A percentile compares a stretch with the other conserved stretches of the same genome.
These are phyloP conservation scores for Cutaneotrichosporon spelunceum DNA, from an alignment of 1,284 basidiomycete species.

Conservation along the genomic window DNA sequence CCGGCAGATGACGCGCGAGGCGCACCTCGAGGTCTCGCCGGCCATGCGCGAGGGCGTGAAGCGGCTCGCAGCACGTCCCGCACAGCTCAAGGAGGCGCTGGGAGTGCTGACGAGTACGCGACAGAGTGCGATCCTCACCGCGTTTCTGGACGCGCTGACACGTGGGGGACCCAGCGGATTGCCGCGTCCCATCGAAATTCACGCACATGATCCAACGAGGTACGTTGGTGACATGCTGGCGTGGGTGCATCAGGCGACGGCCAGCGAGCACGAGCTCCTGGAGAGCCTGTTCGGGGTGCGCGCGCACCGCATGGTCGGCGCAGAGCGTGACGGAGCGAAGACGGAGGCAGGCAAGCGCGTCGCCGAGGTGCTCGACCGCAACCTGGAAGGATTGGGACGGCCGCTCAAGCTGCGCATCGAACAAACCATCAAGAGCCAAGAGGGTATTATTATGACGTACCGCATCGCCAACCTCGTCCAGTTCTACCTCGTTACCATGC, in stretches of 20 bases:
- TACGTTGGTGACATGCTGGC: conserved; percentile 98
- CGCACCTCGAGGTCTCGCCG: conserved; percentile 70
- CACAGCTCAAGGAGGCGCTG: conserved; percentile 79
- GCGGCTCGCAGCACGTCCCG: conserved; percentile 69
- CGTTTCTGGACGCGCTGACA: conserved; percentile 84
- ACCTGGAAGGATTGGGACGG: conserved; percentile 77
- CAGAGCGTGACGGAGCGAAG: conserved; percentile 48
- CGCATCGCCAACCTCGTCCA: conserved; percentile 90
- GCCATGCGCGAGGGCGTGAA: conserved; percentile 70
- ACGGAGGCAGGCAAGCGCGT: conserved; percentile 73
- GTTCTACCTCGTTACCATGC: conserved; percentile 91
- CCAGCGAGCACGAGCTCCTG: conserved; percentile 88
- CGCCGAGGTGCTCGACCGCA: conserved; percentile 74
- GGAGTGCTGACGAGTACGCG: conserved; percentile 74
- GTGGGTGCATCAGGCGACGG: conserved; percentile 96
- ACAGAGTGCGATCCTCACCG: conserved; percentile 69
- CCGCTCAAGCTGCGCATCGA: conserved; percentile 83
- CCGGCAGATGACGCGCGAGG: conserved; percentile 71
- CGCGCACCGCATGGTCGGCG: conserved; percentile 69
- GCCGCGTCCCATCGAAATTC: conserved; percentile 90
- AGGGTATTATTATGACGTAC: conserved; percentile 85
- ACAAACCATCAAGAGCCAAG: conserved; percentile 87
- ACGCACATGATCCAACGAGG: conserved; percentile 92
- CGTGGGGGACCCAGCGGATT: conserved; percentile 82
- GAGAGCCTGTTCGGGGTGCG: conserved; percentile 75